Evolutionary conservation across 805 yeast species (phyloP).

Genomic region (Scheffersomyces spartinae): DNA sequence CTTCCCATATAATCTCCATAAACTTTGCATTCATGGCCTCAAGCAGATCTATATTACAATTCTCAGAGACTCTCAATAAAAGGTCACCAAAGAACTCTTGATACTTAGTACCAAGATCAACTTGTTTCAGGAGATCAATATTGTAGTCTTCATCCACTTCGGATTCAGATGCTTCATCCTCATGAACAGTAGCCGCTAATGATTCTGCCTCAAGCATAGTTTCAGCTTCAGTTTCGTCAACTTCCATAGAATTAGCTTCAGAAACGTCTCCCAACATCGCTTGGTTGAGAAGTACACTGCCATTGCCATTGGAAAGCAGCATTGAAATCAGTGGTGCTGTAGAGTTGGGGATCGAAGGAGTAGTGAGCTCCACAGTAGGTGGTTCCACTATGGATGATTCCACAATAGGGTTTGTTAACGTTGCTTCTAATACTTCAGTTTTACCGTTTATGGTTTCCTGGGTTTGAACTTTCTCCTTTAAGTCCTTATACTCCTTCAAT

Average conservation of each 20-base stretch:
- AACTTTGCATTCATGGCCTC: slow-evolving; percentile 46
- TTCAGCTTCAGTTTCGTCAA: slow-evolving; percentile 4
- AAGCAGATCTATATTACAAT: slow-evolving; percentile 23
- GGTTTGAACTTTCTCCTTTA: slow-evolving; percentile 13
- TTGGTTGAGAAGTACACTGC: slow-evolving; percentile 1
- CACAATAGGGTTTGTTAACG: slow-evolving; percentile 1
- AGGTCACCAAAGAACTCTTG: slow-evolving; percentile 13
- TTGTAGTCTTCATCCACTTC: slow-evolving; percentile 16
- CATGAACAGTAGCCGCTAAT: slow-evolving; percentile 6
- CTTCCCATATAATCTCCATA: slow-evolving; percentile 64
- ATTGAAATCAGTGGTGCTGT: too few species aligned
- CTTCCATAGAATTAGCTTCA: slow-evolving; percentile 6
- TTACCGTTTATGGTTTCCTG: slow-evolving; percentile 6
- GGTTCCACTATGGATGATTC: neutral
- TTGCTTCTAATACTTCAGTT: slow-evolving; percentile 2
- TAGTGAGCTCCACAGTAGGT: neutral
- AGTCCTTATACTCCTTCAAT: slow-evolving; percentile 21
- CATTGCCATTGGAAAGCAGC: neutral
- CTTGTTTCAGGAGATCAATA: slow-evolving; percentile 47
- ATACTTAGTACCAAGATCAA: slow-evolving; percentile 14
- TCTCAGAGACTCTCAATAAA: slow-evolving; percentile 19
- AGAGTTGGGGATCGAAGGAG: too few species aligned
- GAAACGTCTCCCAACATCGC: slow-evolving; percentile 1
- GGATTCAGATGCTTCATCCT: slow-evolving; percentile 3
- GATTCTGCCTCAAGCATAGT: slow-evolving; percentile 5